Evolutionary conservation across 73 alveolate genomes (phyloP), one percentile per base, ranked within the genome.

Genomic region (Tetrahymena borealis): DNA sequence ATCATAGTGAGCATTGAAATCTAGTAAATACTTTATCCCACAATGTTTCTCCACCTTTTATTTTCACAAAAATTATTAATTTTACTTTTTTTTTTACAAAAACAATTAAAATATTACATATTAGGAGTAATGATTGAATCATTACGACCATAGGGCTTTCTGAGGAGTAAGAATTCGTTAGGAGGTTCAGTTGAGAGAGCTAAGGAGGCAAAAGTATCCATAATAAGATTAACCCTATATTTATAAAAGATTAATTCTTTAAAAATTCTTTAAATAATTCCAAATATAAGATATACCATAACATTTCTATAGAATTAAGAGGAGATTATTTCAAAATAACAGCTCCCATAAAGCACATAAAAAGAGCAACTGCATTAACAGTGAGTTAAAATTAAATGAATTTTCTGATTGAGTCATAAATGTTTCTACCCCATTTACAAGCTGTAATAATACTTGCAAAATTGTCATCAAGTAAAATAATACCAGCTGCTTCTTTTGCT

Each of bases 401-500:
- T 91, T 95, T 96, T 94, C 98, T 94, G 39, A 97, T 97, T 95
- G 95, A 96, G 85, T 98, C 99, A 93, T 97, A 97, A 78, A 97
- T 95, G 93, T 96, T 96, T 94, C 99, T 94, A 32, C 99, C 99
- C 97, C 98, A 97, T 93, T 95, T 94, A 91, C 93, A 93, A 8
- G 99, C 99, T 38, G 94, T 94, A 24, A 98, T 99, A 94, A 98
- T 98, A 31, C 99, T 97, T 43, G 97, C 93, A 91, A 98, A 98
- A 95, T 99, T 99, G 94, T 99, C 99, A 92, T 99, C 99, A 91
- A 98, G 94, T 41, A 99, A 90, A 90, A 99, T 96, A 92, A 98
- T 98, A 91, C 97, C 99, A 33, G 99, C 97, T 31, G 99, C 99
- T 28, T 94, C 98, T 95, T 98, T 97, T 28, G 99, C 99, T 37